Percentiles rank a stretch among this genome's conserved stretches.
These are phyloP conservation scores for Oryza meyeriana DNA, from an alignment of 176 grass and related monocot genomes.

Conservation along the genomic window DNA sequence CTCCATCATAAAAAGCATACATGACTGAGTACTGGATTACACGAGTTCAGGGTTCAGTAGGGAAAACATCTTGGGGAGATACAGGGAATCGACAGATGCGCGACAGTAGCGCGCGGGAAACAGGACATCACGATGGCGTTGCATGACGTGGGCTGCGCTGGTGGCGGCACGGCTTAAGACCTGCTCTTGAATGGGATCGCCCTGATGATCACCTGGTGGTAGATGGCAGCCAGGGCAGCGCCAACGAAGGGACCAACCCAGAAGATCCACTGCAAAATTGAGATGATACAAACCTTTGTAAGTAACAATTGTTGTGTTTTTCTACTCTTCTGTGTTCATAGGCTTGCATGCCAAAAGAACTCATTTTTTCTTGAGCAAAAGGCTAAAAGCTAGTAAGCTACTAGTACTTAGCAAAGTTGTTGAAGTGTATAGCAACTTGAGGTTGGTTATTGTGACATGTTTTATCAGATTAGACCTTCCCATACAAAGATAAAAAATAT, in stretches of 20 bases:
- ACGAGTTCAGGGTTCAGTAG: conserved; percentile 23
- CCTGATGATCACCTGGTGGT: conserved; percentile 98
- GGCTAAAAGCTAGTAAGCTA: not conserved
- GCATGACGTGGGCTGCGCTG: not conserved
- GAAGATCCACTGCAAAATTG: conserved; percentile 81
- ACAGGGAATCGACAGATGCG: conserved; percentile 15
- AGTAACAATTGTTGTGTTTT: not conserved
- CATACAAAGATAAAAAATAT: not conserved
- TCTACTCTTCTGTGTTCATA: not conserved
- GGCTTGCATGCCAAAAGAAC: not conserved
- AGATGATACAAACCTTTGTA: not conserved
- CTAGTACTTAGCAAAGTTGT: not conserved
- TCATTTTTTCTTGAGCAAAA: not conserved
- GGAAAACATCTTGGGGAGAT: conserved; percentile 24
- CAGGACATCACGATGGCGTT: not conserved
- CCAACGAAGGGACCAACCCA: conserved; percentile 96
- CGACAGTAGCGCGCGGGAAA: not conserved
- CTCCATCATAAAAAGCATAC: conserved; percentile 24
- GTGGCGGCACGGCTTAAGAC: conserved; percentile 40
- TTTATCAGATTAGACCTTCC: conserved; percentile 11
- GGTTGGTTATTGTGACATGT: not conserved
- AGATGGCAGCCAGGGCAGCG: conserved; percentile 81
- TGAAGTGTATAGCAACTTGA: not conserved
- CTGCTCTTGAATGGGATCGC: conserved; percentile 94
- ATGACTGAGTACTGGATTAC: conserved; percentile 18